Percentiles rank a stretch among this genome's conserved stretches.
phyloP scores from a whole-genome alignment of 441 rosid genomes.

The Adansonia grandidieri region DNA sequence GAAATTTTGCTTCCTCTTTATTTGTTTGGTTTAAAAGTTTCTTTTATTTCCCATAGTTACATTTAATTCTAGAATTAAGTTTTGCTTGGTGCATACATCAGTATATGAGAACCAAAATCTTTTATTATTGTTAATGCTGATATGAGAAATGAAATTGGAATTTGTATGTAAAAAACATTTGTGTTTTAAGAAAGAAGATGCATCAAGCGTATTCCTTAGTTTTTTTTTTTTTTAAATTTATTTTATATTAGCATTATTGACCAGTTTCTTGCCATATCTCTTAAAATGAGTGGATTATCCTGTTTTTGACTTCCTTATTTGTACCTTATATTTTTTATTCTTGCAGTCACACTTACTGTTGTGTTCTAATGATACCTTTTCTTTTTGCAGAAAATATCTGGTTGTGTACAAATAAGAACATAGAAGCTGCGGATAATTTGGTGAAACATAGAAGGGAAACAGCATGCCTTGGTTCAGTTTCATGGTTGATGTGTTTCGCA shows the following conservation, averaged over 20 bases:
- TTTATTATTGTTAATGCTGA: neutral
- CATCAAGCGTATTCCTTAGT: neutral
- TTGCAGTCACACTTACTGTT: neutral
- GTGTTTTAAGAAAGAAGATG: neutral
- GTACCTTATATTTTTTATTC: neutral
- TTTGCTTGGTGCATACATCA: neutral
- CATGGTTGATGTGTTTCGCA: conserved; percentile 53
- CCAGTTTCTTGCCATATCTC: neutral
- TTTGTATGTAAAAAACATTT: too few relatives aligned
- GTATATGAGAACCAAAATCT: neutral
- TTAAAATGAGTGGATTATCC: neutral
- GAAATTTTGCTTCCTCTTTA: neutral
- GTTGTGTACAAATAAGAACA: conserved; percentile 18
- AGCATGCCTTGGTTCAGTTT: conserved; percentile 66
- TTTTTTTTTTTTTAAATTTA: too few relatives aligned
- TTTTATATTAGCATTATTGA: neutral
- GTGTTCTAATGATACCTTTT: neutral
- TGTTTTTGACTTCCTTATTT: neutral
- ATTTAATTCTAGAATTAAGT: conserved; percentile 2
- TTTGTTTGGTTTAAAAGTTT: conserved; percentile 5
- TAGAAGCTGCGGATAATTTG: conserved; percentile 27
- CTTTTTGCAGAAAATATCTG: conserved; percentile 36
- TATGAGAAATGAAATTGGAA: neutral
- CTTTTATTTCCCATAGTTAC: neutral
- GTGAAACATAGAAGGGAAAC: conserved; percentile 34